Conservation (phyloP, 345 rosid species). For the Eutrema yunnanense region DNA sequence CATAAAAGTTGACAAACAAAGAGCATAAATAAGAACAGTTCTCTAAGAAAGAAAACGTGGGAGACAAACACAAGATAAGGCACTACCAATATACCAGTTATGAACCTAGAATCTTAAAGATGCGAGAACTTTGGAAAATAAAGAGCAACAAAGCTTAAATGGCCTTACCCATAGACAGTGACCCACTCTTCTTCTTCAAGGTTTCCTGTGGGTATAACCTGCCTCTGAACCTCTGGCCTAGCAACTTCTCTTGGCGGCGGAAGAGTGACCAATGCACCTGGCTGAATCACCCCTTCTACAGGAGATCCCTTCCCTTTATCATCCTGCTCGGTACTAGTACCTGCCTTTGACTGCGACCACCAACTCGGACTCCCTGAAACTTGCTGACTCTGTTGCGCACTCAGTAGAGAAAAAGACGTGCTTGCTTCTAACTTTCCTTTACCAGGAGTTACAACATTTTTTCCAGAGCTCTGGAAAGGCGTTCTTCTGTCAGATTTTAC, state of each 20-base stretch:
- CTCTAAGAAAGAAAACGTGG: background rate
- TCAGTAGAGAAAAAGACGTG: constrained; percentile 51
- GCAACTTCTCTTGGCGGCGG: constrained; percentile 95
- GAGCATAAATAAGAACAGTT: background rate
- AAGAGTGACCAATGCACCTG: constrained; percentile 78
- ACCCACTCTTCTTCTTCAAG: constrained; percentile 97
- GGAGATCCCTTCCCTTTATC: constrained; percentile 91
- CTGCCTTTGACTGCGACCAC: constrained; percentile 68
- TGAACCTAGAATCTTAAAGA: background rate
- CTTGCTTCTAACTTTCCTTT: constrained; percentile 58
- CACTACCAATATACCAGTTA: background rate
- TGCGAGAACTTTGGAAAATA: background rate
- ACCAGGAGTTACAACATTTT: constrained; percentile 47
- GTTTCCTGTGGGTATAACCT: constrained; percentile 58
- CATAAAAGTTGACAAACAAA: background rate
- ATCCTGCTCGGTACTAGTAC: constrained; percentile 52
- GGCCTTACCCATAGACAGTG: constrained; percentile 87
- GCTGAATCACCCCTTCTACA: constrained; percentile 83
- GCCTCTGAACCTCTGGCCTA: constrained; percentile 83
- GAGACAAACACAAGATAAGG: background rate
- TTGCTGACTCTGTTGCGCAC: constrained; percentile 61
- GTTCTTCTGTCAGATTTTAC: constrained; percentile 54
- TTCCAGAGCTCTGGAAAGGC: constrained; percentile 46
- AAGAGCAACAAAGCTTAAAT: background rate
- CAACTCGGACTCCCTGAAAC: constrained; percentile 51